phyloP scores from a whole-genome alignment of 352 stramenopile genomes.

The Aphanomyces stellatus region DNA sequence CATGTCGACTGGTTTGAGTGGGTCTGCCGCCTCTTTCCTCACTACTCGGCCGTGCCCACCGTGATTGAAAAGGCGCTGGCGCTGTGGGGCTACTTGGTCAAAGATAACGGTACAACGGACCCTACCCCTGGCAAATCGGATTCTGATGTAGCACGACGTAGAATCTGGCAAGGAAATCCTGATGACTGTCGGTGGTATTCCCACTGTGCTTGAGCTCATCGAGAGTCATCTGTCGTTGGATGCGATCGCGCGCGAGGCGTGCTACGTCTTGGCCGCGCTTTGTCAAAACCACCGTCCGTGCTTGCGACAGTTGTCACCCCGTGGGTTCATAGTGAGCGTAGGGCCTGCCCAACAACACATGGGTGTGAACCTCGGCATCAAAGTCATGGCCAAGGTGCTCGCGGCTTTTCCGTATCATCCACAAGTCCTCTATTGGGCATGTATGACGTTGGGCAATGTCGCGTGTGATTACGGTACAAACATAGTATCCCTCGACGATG shows the following conservation, averaged over 20 bases:
- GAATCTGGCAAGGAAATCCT: constrained; percentile 4
- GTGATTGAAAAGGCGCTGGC: not conserved
- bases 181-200: not conserved
- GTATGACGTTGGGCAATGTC: constrained; percentile 46
- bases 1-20: not conserved
- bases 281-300: constrained; percentile 3
- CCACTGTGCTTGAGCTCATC: not conserved
- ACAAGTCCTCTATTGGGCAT: constrained; percentile 44
- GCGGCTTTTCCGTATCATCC: constrained; percentile 29
- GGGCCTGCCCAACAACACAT: not conserved
- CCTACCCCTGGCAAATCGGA: not conserved
- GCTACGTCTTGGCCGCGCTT: not conserved
- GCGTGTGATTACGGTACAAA: constrained; percentile 23
- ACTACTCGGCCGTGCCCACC: not conserved
- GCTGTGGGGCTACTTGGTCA: not conserved
- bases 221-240: not conserved
- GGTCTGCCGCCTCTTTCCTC: not conserved
- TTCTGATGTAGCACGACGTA: not conserved
- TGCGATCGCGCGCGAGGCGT: not conserved
- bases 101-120: not conserved
- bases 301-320: not conserved
- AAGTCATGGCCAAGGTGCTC: constrained; percentile 33
- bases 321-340: not conserved
- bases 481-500: too few species aligned
- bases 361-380: constrained; percentile 23